Evolutionary conservation across 371 early-diverging fungal genomes (phyloP), one percentile per base, ranked within the genome.

Genomic region (Apophysomyces variabilis): DNA sequence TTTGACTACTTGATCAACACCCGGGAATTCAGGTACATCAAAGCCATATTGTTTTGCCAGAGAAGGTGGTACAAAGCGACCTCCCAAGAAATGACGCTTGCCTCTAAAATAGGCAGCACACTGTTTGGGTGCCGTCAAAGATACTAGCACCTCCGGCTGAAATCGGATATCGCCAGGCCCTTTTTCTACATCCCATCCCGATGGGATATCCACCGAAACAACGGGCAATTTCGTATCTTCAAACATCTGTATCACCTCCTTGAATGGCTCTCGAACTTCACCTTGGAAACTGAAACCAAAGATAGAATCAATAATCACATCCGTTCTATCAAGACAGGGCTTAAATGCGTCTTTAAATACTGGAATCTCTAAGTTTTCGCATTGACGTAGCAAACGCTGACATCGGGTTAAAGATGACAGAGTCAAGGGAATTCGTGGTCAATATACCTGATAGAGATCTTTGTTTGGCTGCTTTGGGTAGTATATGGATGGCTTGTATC

Each of bases 201-300:
- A 93, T 5, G 98, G 98, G 67, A 98, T 90, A 71, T 98, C 98
- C 38, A 96, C 93, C 16, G 93, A 85, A 0, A 87, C 89, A 58
- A 92, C 85, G 0, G 91, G 92, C 12, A 81, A 76, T 13, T 67
- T 71, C 0, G 87, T 84, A 7, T 64, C 64, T 60, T 80, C 78
- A 32, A 90, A 80, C 1, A 67, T 46, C 54, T 83, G 61, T 38
- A 96, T 83, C 1, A 90, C 85, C 0, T 85, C 69, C 18, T 86
- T 87, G 62, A 93, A 96, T 4, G 97, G 97, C 12, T 89, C 84
- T 1, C 96, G 81, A 7, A 95, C 85, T 0, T 88, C 83, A 5
- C 94, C 95, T 5, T 84, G 67, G 74, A 96, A 97, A 71, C 95
- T 92, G 70, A 96, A 96, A 3, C 97, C 93, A 82, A 97, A 97